A percentile compares a stretch with the other conserved stretches of the same genome.
These are phyloP conservation scores for Penicillium hordei DNA, from an alignment of 2,329 filamentous ascomycete species.

Conservation along the genomic window DNA sequence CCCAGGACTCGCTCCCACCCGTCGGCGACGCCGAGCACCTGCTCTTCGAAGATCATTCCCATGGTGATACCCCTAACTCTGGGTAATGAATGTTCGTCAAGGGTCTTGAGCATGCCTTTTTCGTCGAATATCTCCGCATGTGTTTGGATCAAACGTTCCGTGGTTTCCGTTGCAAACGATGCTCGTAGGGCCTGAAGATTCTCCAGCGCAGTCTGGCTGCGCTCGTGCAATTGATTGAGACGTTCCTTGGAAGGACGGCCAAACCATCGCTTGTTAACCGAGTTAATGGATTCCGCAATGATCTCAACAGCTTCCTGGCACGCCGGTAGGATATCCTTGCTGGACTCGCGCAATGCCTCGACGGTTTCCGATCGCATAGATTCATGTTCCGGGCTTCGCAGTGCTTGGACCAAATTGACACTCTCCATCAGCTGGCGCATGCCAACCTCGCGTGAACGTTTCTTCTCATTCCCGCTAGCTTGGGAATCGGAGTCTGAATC, in stretches of 20 bases:
- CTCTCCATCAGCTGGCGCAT: constrained; percentile 37
- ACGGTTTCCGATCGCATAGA: constrained; percentile 35
- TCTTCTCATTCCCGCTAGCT: constrained; percentile 16
- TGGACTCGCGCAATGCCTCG: constrained; percentile 32
- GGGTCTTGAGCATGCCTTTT: constrained; percentile 38
- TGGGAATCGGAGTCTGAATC: constrained; percentile 6
- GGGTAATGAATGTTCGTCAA: constrained; percentile 23
- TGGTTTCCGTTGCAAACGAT: constrained; percentile 36
- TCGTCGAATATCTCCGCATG: constrained; percentile 47
- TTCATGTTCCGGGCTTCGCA: constrained; percentile 41
- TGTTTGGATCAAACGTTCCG: constrained; percentile 42
- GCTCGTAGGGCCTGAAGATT: constrained; percentile 29
- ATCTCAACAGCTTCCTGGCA: constrained; percentile 28
- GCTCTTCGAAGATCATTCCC: constrained; percentile 52
- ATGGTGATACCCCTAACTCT: constrained; percentile 45
- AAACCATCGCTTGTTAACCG: constrained; percentile 34
- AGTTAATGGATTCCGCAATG: constrained; percentile 29
- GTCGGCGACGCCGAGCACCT: constrained; percentile 33
- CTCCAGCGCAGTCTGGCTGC: constrained; percentile 21
- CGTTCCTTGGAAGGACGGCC: constrained; percentile 22
- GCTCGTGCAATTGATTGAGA: constrained; percentile 23
- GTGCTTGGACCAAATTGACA: constrained; percentile 37
- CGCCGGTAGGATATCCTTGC: constrained; percentile 25
- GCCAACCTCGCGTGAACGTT: constrained; percentile 24
- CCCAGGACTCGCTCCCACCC: constrained; percentile 40